A percentile compares a stretch with the other conserved stretches of the same genome.
phyloP scores from a whole-genome alignment of 345 rosid genomes.

The Hypericum androsaemum region DNA sequence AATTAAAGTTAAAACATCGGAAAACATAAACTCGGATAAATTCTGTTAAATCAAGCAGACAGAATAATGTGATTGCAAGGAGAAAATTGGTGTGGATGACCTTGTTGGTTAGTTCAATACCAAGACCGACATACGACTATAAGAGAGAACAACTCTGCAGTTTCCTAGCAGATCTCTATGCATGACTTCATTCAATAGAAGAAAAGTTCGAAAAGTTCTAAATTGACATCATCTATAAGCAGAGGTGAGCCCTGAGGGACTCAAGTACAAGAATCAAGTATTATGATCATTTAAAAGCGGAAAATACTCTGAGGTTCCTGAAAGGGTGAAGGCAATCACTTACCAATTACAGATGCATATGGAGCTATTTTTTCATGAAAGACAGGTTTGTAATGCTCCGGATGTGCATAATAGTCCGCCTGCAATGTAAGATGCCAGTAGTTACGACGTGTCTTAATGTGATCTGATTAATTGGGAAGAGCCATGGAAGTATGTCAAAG shows the following conservation, averaged over 20 bases:
- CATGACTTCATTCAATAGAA: too few relatives aligned
- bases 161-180: too few relatives aligned
- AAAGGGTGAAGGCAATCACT: constrained; percentile 10
- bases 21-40: neutral
- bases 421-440: constrained; percentile 19
- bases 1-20: constrained; percentile 4
- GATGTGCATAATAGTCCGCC: constrained; percentile 91
- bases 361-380: constrained; percentile 75
- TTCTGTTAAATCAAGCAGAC: neutral
- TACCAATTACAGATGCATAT: constrained; percentile 79
- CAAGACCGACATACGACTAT: too few relatives aligned
- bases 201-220: too few relatives aligned
- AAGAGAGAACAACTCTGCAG: too few relatives aligned
- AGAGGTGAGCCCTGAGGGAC: too few relatives aligned
- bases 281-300: too few relatives aligned
- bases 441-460: constrained; percentile 6
- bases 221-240: too few relatives aligned
- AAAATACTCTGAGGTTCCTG: neutral
- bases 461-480: neutral
- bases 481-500: neutral
- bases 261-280: too few relatives aligned
- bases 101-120: neutral
- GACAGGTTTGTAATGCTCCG: constrained; percentile 68
- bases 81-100: neutral
- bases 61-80: neutral